Evolutionary conservation across 1,284 basidiomycete genomes (phyloP).

Genomic region (Anthracocystis walkeri): DNA sequence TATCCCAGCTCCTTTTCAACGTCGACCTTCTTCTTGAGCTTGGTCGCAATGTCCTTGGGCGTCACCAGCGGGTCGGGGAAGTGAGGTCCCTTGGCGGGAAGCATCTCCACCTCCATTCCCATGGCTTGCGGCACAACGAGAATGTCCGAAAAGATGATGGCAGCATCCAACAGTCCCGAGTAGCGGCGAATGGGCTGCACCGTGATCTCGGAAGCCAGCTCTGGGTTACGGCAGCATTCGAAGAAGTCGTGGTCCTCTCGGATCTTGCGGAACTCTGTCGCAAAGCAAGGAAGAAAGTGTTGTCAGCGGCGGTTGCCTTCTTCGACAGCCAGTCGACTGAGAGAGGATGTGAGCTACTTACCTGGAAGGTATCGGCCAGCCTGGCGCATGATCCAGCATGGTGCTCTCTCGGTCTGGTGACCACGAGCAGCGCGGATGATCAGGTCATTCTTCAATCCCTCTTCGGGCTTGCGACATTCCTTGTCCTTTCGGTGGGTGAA

Average conservation of each 20-base stretch:
- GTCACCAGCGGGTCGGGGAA: conserved; percentile 65
- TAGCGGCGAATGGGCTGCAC: conserved; percentile 68
- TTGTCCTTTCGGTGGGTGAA: conserved; percentile 58
- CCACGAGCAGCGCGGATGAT: conserved; percentile 88
- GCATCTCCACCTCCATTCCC: conserved; percentile 69
- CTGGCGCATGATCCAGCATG: conserved; percentile 99
- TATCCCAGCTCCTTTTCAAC: conserved; percentile 69
- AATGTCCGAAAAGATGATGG: conserved; percentile 69
- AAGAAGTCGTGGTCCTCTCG: conserved; percentile 68
- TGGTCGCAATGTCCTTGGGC: conserved; percentile 61
- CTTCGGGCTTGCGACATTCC: conserved; percentile 48
- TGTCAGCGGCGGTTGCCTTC: no score
- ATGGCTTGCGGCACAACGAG: conserved; percentile 69
- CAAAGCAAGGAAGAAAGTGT: neutral
- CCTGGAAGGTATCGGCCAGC: conserved; percentile 95
- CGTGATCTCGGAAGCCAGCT: conserved; percentile 68
- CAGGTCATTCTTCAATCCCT: conserved; percentile 83
- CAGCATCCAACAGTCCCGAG: conserved; percentile 66
- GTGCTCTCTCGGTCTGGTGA: conserved; percentile 87
- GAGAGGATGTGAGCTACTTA: conserved; percentile 69
- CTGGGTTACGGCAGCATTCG: conserved; percentile 67
- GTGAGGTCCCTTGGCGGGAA: conserved; percentile 66
- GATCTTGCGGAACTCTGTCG: conserved; percentile 65
- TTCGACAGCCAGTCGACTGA: neutral
- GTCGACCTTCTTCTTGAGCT: conserved; percentile 65